Evolutionary conservation across 257 asterid species (phyloP).

Genomic region (Solanum arcanum): DNA sequence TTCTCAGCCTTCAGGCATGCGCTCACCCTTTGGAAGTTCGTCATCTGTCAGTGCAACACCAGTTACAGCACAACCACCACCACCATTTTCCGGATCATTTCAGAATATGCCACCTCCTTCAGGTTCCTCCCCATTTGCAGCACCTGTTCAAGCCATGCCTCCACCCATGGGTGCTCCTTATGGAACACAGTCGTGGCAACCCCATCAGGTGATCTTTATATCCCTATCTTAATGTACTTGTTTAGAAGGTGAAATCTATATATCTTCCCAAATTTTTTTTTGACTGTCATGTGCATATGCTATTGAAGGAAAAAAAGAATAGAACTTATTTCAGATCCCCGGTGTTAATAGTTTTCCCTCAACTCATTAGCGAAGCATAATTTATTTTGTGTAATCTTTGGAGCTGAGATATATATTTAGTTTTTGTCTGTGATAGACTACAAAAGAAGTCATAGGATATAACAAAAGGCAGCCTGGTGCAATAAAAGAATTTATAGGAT

Average conservation of each 20-base stretch:
- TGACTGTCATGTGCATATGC: background rate
- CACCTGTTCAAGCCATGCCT: slow-evolving; percentile 39
- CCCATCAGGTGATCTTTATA: slow-evolving; percentile 59
- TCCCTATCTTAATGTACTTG: background rate
- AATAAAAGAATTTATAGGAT: background rate
- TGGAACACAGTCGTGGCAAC: slow-evolving; percentile 73
- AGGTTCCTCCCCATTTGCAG: slow-evolving; percentile 61
- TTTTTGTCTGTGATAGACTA: background rate
- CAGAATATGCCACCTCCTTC: slow-evolving; percentile 51
- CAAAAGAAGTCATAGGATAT: background rate
- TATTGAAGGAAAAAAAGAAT: background rate
- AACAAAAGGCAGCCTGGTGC: background rate
- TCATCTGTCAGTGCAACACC: slow-evolving; percentile 31
- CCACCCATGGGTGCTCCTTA: slow-evolving; percentile 62
- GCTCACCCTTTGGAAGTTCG: slow-evolving; percentile 67
- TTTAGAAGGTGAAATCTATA: background rate
- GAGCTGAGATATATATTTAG: background rate
- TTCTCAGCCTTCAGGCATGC: slow-evolving; percentile 50
- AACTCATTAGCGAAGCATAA: background rate
- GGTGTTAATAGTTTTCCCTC: background rate
- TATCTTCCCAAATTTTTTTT: background rate
- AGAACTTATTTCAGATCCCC: background rate
- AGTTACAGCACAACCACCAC: slow-evolving; percentile 51
- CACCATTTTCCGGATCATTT: slow-evolving; percentile 48
- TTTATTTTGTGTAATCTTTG: background rate